phyloP scores from a whole-genome alignment of 164 flowering plant genomes.

The Umbellularia californica region DNA sequence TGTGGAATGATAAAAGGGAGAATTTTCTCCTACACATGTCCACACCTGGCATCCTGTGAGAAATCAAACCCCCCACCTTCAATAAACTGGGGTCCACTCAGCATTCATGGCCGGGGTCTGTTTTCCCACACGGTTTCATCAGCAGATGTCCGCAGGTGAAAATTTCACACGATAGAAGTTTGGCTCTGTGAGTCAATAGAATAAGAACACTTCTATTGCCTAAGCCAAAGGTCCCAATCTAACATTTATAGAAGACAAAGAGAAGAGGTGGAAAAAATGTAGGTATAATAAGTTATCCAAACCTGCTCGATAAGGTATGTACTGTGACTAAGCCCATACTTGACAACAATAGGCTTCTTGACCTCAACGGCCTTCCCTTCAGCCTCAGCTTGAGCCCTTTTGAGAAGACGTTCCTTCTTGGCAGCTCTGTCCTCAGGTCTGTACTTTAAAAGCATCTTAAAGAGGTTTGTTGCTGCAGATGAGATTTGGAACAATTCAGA shows the following conservation, averaged over 20 bases:
- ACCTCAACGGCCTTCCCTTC: slow-evolving; percentile 40
- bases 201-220: too few species aligned
- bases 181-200: too few species aligned
- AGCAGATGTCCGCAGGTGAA: too few species aligned
- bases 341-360: slow-evolving; percentile 48
- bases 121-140: too few species aligned
- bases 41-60: too few species aligned
- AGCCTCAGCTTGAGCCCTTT: slow-evolving; percentile 34
- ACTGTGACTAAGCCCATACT: slow-evolving; percentile 54
- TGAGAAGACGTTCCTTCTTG: slow-evolving; percentile 44
- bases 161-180: too few species aligned
- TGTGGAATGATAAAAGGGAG: too few species aligned
- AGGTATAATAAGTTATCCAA: neutral
- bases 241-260: neutral
- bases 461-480: slow-evolving; percentile 33
- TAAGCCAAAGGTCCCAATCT: neutral
- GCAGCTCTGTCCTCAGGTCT: slow-evolving; percentile 44
- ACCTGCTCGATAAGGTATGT: slow-evolving; percentile 52
- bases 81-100: too few species aligned
- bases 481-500: neutral
- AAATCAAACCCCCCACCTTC: too few species aligned
- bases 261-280: neutral
- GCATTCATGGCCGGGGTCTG: too few species aligned
- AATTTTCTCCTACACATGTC: too few species aligned
- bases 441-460: slow-evolving; percentile 42